These are phyloP conservation scores for Boletus rubescentipes DNA, from an alignment of 768 basidiomycete species.

Conservation along the genomic window DNA sequence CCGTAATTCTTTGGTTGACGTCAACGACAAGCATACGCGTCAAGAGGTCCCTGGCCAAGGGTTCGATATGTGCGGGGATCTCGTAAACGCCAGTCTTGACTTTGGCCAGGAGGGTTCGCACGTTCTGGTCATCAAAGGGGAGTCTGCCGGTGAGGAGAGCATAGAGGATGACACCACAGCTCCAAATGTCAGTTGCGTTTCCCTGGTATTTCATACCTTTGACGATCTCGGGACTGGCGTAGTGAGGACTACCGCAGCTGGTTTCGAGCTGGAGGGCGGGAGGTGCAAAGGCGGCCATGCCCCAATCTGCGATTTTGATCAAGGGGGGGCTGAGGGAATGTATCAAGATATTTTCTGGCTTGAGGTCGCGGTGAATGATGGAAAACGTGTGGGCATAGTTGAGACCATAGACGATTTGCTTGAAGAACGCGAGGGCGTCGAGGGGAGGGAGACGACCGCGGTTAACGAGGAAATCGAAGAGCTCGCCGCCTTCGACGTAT, in stretches of 20 bases:
- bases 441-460: constrained; percentile 74
- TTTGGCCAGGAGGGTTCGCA: constrained; percentile 72
- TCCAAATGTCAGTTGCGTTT: constrained; percentile 93
- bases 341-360: constrained; percentile 95
- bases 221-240: constrained; percentile 96
- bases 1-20: constrained; percentile 75
- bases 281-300: constrained; percentile 95
- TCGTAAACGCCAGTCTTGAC: constrained; percentile 86
- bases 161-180: constrained; percentile 91
- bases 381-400: constrained; percentile 98
- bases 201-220: constrained; percentile 88
- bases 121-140: constrained; percentile 92
- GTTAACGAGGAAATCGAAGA: constrained; percentile 95
- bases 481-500: constrained; percentile 93
- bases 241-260: constrained; percentile 95
- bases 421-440: constrained; percentile 90
- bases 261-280: constrained; percentile 86
- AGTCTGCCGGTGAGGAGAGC: constrained; percentile 87
- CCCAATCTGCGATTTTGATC: constrained; percentile 98
- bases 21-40: constrained; percentile 88
- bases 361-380: constrained; percentile 96
- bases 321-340: constrained; percentile 76
- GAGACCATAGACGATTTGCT: constrained; percentile 92
- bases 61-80: constrained; percentile 77
- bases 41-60: constrained; percentile 82